Percentiles rank a stretch among this genome's conserved stretches.
Evolutionary conservation across 208 protist genomes (phyloP).

Genomic region (Leishmania tarentolae): DNA sequence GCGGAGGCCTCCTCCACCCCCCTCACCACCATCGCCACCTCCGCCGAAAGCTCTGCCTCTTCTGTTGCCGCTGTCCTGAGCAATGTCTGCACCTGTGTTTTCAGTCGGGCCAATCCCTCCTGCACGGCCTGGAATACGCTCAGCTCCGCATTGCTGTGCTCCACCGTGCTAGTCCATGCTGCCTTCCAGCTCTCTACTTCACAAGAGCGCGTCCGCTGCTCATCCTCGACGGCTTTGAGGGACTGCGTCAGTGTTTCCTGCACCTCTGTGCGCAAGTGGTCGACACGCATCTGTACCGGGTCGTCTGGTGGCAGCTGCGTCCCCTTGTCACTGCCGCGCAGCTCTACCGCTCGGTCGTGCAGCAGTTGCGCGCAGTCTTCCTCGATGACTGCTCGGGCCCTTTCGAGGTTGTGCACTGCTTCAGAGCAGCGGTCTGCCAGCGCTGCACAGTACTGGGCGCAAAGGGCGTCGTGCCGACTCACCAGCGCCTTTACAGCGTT

Average conservation of each 20-base stretch:
- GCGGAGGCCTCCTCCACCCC: slow-evolving; percentile 25
- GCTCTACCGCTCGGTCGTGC: slow-evolving; percentile 26
- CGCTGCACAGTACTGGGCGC: slow-evolving; percentile 42
- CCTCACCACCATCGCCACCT: slow-evolving; percentile 25
- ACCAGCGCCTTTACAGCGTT: slow-evolving; percentile 57
- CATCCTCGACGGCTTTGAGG: slow-evolving; percentile 30
- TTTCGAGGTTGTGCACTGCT: slow-evolving; percentile 25
- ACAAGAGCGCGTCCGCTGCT: slow-evolving; percentile 41
- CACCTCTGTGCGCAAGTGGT: slow-evolving; percentile 23
- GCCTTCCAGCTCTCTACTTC: slow-evolving; percentile 44
- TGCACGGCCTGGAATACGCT: slow-evolving; percentile 54
- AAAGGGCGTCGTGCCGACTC: slow-evolving; percentile 46
- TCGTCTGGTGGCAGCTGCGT: slow-evolving; percentile 17
- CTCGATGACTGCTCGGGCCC: slow-evolving; percentile 24
- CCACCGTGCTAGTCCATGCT: slow-evolving; percentile 30
- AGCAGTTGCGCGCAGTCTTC: slow-evolving; percentile 32
- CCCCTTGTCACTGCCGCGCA: slow-evolving; percentile 19
- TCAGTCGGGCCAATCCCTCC: slow-evolving; percentile 64
- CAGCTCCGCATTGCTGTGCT: slow-evolving; percentile 72
- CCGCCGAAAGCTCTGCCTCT: slow-evolving; percentile 50
- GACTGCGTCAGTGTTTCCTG: slow-evolving; percentile 18
- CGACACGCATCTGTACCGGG: slow-evolving; percentile 29
- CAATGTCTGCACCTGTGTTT: slow-evolving; percentile 68
- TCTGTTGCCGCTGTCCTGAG: slow-evolving; percentile 48
- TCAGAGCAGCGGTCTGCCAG: slow-evolving; percentile 43